These are phyloP conservation scores for Candida odintsovae DNA, from an alignment of 805 yeast species.

Conservation along the genomic window DNA sequence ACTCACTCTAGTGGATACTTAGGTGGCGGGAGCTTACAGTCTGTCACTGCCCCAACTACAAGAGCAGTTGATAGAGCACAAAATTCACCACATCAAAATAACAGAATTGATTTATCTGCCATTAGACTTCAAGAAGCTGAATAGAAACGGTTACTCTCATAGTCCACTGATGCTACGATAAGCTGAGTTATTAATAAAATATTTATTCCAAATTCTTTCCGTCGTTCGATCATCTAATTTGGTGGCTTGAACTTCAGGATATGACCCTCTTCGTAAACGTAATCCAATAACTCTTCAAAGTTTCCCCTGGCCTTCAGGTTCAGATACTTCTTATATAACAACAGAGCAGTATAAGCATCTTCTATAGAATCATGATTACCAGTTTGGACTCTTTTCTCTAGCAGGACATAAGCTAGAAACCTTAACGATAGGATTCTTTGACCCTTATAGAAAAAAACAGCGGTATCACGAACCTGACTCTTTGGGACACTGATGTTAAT, in stretches of 20 bases:
- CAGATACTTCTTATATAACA: conserved; percentile 65
- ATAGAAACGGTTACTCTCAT: conserved; percentile 19
- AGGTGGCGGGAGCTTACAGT: conserved; percentile 4
- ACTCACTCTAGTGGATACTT: background rate
- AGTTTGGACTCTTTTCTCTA: conserved; percentile 73
- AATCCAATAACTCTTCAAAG: conserved; percentile 56
- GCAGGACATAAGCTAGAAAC: conserved; percentile 75
- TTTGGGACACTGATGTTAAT: conserved; percentile 88
- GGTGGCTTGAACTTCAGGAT: conserved; percentile 24
- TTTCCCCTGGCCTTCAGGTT: conserved; percentile 53
- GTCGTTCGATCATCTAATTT: conserved; percentile 9
- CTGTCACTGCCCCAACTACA: conserved; percentile 30
- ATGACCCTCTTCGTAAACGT: conserved; percentile 65
- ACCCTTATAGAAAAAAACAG: conserved; percentile 68
- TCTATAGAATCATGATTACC: conserved; percentile 97
- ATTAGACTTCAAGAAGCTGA: conserved; percentile 17
- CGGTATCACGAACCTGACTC: conserved; percentile 84
- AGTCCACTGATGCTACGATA: background rate
- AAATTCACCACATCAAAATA: conserved; percentile 16
- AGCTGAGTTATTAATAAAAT: background rate
- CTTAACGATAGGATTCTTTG: conserved; percentile 79
- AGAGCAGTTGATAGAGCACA: conserved; percentile 34
- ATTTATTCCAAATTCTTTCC: background rate
- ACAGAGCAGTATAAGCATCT: conserved; percentile 85
- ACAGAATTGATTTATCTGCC: conserved; percentile 22